phyloP scores from a whole-genome alignment of 2,329 filamentous ascomycete species.

The Dendrostoma leiphaemia region DNA sequence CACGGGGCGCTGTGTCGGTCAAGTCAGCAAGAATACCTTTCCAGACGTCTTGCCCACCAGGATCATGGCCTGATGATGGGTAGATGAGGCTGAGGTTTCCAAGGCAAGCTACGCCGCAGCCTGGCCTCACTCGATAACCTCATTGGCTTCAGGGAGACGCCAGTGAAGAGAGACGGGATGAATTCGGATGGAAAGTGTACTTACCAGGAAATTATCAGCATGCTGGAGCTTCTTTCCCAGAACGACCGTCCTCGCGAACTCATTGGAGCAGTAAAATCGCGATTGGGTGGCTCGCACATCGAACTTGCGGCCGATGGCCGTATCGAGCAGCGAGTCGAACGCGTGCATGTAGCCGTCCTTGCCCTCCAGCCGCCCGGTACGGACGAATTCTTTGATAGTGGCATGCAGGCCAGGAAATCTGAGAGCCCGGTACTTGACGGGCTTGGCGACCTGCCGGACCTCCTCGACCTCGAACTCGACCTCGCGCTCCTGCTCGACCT shows the following conservation, averaged over 20 bases:
- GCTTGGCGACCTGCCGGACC: constrained; percentile 53
- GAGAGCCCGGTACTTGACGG: constrained; percentile 35
- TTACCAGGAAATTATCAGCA: constrained; percentile 35
- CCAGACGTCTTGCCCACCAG: constrained; percentile 18
- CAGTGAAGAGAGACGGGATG: too few species aligned
- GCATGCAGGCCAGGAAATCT: constrained; percentile 44
- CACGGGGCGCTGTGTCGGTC: constrained; percentile 43
- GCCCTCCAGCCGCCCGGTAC: constrained; percentile 40
- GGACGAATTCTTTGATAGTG: constrained; percentile 43
- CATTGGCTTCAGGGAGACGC: too few species aligned
- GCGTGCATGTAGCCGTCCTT: constrained; percentile 37
- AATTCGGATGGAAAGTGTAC: constrained; percentile 20
- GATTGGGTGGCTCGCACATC: constrained; percentile 21
- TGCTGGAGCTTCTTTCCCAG: constrained; percentile 23
- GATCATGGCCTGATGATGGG: too few species aligned
- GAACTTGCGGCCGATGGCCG: constrained; percentile 33
- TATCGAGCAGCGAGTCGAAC: constrained; percentile 38
- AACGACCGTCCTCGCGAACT: constrained; percentile 48
- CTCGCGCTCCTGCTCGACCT: constrained; percentile 60
- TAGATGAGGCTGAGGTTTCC: too few species aligned
- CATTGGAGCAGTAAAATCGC: constrained; percentile 36
- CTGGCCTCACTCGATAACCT: too few species aligned
- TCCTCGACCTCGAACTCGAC: constrained; percentile 57
- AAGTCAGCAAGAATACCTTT: constrained; percentile 7
- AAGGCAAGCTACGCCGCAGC: too few species aligned